Evolutionary conservation across 495 filamentous ascomycete species (phyloP), one percentile per base, ranked within the genome.

Genomic region (Penicillium manginii): DNA sequence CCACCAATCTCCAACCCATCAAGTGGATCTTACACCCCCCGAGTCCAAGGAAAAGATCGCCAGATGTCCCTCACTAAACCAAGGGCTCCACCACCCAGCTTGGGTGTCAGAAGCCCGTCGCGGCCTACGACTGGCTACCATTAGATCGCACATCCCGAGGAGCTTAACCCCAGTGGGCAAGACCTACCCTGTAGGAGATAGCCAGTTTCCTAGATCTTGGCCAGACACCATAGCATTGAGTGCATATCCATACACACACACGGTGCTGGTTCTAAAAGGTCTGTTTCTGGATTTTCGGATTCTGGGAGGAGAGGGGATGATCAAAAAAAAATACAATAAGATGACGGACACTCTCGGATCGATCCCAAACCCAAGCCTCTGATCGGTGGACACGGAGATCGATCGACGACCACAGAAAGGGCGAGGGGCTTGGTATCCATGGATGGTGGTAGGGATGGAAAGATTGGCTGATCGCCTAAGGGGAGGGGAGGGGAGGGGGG

Each of bases 321-420:
- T 19, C 2, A 22, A 37, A 29, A 26, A n/a, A n/a, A n/a, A n/a
- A n/a, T n/a, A n/a, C n/a, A n/a, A n/a, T n/a, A n/a, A n/a, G n/a
- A 54, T 57, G 60, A 60, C 46, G 60, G 60, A 17, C 26, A 42
- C 40, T 51, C 50, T 61, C 55, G 58, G 52, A 32, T 65, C 58
- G 65, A 68, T 67, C 62, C 55, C 32, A 58, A 47, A 26, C 46
- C 18, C 15, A 33, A 58, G 54, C 64, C 57, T 66, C 55, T 66
- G 57, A 68, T 68, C 63, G 60, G 61, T 43, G 62, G 42, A 31
- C 60, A 61, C 56, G 58, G 55, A 63, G 69, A 66, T 64, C 63
- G 66, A 69, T 66, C 63, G 59, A 62, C 55, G 22, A 53, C 52
- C 61, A 51, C 37, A 43, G 54, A 47, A 58, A 40, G 48, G 45